Conservation (phyloP, 306 rosid genomes). For the Lablab purpureus region DNA sequence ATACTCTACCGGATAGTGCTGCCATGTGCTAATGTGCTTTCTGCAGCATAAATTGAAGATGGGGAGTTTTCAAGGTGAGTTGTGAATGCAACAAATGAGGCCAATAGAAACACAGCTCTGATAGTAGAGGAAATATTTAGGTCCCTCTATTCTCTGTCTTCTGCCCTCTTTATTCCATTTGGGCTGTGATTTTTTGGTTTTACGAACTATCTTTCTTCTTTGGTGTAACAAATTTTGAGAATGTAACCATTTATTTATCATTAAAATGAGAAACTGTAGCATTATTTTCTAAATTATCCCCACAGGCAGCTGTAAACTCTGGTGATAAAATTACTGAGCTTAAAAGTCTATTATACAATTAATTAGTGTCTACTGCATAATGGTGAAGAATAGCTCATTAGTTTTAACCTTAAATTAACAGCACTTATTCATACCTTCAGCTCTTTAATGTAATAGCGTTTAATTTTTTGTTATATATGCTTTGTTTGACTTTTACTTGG, state of each 20-base stretch:
- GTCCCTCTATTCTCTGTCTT: neutral
- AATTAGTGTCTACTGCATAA: too few relatives aligned
- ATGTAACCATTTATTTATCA: slow-evolving; percentile 2
- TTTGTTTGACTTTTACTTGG: too few relatives aligned
- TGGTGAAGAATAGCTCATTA: too few relatives aligned
- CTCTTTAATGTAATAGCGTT: too few relatives aligned
- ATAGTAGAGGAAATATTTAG: slow-evolving; percentile 1
- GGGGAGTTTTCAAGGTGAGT: slow-evolving; percentile 13
- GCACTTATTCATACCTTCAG: too few relatives aligned
- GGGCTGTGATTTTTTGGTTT: slow-evolving; percentile 7
- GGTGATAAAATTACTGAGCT: too few relatives aligned
- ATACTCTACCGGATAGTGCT: neutral
- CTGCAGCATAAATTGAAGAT: slow-evolving; percentile 12
- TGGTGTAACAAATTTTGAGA: slow-evolving; percentile 16
- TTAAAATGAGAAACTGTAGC: neutral
- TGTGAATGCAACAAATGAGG: slow-evolving; percentile 23
- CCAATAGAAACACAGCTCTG: neutral
- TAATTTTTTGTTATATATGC: too few relatives aligned
- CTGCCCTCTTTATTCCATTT: slow-evolving; percentile 16
- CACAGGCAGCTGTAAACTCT: too few relatives aligned
- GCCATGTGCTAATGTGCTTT: slow-evolving; percentile 9
- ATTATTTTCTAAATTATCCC: neutral
- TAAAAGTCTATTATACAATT: too few relatives aligned
- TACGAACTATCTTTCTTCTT: neutral
- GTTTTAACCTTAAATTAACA: too few relatives aligned